Evolutionary conservation across 331 rosid species (phyloP), one percentile per base, ranked within the genome.

Genomic region (Malus hybrid): DNA sequence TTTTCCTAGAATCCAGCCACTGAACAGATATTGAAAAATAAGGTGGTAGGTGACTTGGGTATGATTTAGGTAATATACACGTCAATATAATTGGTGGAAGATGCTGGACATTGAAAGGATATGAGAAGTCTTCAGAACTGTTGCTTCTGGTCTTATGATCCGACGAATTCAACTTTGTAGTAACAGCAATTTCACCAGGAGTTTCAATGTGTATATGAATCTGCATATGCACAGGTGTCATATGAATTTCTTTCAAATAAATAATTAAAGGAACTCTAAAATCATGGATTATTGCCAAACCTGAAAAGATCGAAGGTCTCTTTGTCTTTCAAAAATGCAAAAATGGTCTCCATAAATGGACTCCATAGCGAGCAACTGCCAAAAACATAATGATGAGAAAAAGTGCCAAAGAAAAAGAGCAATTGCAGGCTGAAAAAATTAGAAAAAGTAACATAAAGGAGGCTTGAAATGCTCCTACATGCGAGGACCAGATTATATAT

Each of bases 51-150:
- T 88, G 90, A 81, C 95, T 88, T 33, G 96, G 97, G 83, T 93
- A 93, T 12, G 96, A 87, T 83, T 86, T 87, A 0, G 95, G 97
- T 72, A 91, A 81, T 73, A 86, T 77, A 84, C 93, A 93, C 4
- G 96, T 91, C 88, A 93, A 82, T 72, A 90, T 82, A 83, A 93
- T 83, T 7, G 96, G 97, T 18, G 93, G 96, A 83, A 91, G 93
- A 74, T 88, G 86, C 36, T 84, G 86, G 66, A 86, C 95, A 72
- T 83, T 79, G 83, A 91, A 90, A 65, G 91, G 83, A 84, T 85
- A 93, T 39, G 79, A 78, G 80, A 88, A 87, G 66, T 87, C 87
- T 56, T 85, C 84, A 44, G 83, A 70, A 68, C 67, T 75, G 72
- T 55, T 50, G 54, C 66, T 74, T 33, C 36, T 61, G 46, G 68